phyloP scores from a whole-genome alignment of 345 rosid species.

The Lumnitzera racemosa region DNA sequence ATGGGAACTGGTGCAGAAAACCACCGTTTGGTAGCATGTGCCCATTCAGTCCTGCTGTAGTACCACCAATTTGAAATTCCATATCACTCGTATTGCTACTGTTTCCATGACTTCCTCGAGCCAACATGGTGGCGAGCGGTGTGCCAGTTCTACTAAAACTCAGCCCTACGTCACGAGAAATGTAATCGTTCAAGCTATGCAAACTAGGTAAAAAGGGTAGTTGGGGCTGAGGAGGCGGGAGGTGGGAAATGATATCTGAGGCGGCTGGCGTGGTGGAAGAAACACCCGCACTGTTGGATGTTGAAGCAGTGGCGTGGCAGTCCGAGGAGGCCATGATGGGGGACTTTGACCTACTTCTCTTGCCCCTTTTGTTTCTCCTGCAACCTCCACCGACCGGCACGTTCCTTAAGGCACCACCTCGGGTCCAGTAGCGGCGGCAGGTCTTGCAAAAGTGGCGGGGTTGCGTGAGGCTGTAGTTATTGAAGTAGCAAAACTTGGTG shows the following conservation, averaged over 20 bases:
- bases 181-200: constrained; percentile 24
- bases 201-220: constrained; percentile 36
- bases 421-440: constrained; percentile 70
- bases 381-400: constrained; percentile 76
- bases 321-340: constrained; percentile 10
- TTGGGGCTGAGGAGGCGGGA: constrained; percentile 16
- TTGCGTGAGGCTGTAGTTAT: constrained; percentile 67
- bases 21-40: constrained; percentile 22
- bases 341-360: constrained; percentile 50
- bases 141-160: constrained; percentile 24
- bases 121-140: constrained; percentile 9
- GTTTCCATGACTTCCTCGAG: neutral
- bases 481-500: constrained; percentile 73
- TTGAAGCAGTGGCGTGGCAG: constrained; percentile 10
- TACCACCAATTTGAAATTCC: constrained; percentile 24
- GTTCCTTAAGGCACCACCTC: constrained; percentile 68
- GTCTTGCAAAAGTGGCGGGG: constrained; percentile 80
- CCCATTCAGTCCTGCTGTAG: constrained; percentile 6
- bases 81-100: constrained; percentile 8
- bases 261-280: constrained; percentile 11
- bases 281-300: constrained; percentile 21
- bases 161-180: constrained; percentile 21
- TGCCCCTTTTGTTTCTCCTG: constrained; percentile 49
- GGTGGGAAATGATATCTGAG: constrained; percentile 9
- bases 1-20: constrained; percentile 30